A percentile compares a stretch with the other conserved stretches of the same genome.
Evolutionary conservation across 1,284 basidiomycete genomes (phyloP).

Genomic region (Thecaphora thlaspeos): DNA sequence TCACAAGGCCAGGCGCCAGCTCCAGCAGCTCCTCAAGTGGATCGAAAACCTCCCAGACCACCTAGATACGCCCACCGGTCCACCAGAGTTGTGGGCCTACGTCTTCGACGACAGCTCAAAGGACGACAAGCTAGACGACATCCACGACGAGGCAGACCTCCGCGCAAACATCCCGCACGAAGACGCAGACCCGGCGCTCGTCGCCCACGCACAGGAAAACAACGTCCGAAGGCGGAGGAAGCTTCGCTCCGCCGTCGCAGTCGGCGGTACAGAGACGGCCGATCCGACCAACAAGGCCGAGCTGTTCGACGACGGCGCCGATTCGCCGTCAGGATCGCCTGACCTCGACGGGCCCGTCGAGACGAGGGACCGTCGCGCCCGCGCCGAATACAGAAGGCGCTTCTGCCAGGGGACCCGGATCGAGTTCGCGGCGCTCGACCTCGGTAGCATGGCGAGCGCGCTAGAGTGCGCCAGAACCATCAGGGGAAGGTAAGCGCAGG

Average conservation of each 20-base stretch:
- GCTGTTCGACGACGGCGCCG: slow-evolving; percentile 7
- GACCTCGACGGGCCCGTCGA: slow-evolving; percentile 28
- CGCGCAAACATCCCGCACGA: slow-evolving; percentile 35
- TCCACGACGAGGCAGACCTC: slow-evolving; percentile 27
- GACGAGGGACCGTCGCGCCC: slow-evolving; percentile 38
- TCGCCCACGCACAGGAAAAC: slow-evolving; percentile 33
- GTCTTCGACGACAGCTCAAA: slow-evolving; percentile 23
- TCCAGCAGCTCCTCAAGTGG: slow-evolving; percentile 40
- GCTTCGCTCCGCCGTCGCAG: slow-evolving; percentile 27
- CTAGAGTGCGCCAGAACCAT: slow-evolving; percentile 48
- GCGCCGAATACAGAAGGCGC: slow-evolving; percentile 41
- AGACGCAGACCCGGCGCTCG: slow-evolving; percentile 40
- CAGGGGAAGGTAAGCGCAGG: slow-evolving; percentile 21
- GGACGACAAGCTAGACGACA: slow-evolving; percentile 32
- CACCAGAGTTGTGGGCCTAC: slow-evolving; percentile 36
- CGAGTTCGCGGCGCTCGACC: slow-evolving; percentile 54
- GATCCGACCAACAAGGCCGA: slow-evolving; percentile 3
- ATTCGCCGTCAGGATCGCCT: slow-evolving; percentile 7
- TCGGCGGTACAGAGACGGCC: slow-evolving; percentile 13
- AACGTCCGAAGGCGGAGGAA: slow-evolving; percentile 29
- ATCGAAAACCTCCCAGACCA: slow-evolving; percentile 46
- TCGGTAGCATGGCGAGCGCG: slow-evolving; percentile 53
- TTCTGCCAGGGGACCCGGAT: slow-evolving; percentile 51
- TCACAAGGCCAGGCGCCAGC: slow-evolving; percentile 44
- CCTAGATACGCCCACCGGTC: slow-evolving; percentile 34